A percentile compares a stretch with the other conserved stretches of the same genome.
Conservation (phyloP, 78 protist genomes). For the Neovahlkampfia damariscottae region DNA sequence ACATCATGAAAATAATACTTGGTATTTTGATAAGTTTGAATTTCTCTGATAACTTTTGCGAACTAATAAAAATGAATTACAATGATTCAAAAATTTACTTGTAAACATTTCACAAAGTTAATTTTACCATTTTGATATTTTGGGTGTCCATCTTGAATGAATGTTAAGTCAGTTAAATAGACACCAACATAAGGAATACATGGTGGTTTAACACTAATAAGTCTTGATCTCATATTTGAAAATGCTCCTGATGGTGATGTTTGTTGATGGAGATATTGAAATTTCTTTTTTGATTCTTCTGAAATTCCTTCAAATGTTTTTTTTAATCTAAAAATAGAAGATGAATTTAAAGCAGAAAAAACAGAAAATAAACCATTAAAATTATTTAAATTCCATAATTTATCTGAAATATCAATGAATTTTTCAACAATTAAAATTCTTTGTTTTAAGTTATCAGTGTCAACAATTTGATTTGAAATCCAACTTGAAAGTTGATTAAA, state of each 20-base stretch:
- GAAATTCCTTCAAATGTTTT: conserved; percentile 42
- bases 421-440: not conserved
- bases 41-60: conserved; percentile 12
- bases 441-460: conserved; percentile 4
- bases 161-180: conserved; percentile 17
- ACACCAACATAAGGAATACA: conserved; percentile 14
- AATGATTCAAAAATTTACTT: too few relatives aligned
- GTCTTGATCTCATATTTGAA: not conserved
- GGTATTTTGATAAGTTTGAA: conserved; percentile 20
- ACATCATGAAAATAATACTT: not conserved
- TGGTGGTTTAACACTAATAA: conserved; percentile 10
- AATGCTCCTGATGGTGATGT: not conserved
- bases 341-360: conserved; percentile 39
- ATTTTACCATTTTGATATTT: too few relatives aligned
- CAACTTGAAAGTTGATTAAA: conserved; percentile 33
- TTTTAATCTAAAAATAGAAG: conserved; percentile 45
- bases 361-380: conserved; percentile 56
- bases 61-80: too few relatives aligned
- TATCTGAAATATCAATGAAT: conserved; percentile 18
- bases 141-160: conserved; percentile 27
- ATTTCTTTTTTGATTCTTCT: not conserved
- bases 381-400: conserved; percentile 44
- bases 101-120: too few relatives aligned
- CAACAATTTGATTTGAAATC: conserved; percentile 11
- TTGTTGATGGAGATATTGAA: conserved; percentile 8